Percentiles rank a stretch among this genome's conserved stretches.
These are phyloP conservation scores for Magnolia officinalis DNA, from an alignment of 164 flowering plant species.

Conservation along the genomic window DNA sequence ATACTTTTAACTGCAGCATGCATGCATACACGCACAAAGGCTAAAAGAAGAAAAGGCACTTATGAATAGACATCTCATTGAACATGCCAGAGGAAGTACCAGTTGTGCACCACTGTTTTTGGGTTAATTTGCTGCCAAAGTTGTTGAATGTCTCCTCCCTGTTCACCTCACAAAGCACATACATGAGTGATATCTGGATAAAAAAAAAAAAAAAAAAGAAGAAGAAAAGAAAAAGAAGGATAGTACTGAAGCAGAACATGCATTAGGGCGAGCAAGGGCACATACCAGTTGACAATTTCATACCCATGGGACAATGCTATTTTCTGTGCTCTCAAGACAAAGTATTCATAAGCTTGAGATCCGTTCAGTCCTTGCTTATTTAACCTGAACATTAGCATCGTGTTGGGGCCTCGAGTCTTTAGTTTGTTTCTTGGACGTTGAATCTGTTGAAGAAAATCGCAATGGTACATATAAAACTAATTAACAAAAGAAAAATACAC, in stretches of 20 bases:
- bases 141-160: slow-evolving; percentile 94
- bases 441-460: too few relatives aligned
- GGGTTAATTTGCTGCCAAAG: slow-evolving; percentile 65
- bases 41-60: not conserved
- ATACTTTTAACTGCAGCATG: not conserved
- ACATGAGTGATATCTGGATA: slow-evolving; percentile 3
- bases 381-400: slow-evolving; percentile 45
- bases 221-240: not conserved
- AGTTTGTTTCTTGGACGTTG: too few relatives aligned
- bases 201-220: too few relatives aligned
- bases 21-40: not conserved
- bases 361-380: slow-evolving; percentile 35
- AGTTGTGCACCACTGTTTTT: slow-evolving; percentile 82
- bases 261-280: not conserved
- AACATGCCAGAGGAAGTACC: slow-evolving; percentile 33
- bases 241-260: not conserved
- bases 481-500: too few relatives aligned
- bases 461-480: too few relatives aligned
- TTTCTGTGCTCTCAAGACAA: slow-evolving; percentile 75
- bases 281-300: slow-evolving; percentile 76
- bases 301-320: slow-evolving; percentile 84
- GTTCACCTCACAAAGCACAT: slow-evolving; percentile 16
- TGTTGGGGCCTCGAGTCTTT: too few relatives aligned
- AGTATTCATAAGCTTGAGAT: slow-evolving; percentile 66
- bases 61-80: not conserved